phyloP scores from a whole-genome alignment of 345 rosid genomes.

The Erodium maritimum region DNA sequence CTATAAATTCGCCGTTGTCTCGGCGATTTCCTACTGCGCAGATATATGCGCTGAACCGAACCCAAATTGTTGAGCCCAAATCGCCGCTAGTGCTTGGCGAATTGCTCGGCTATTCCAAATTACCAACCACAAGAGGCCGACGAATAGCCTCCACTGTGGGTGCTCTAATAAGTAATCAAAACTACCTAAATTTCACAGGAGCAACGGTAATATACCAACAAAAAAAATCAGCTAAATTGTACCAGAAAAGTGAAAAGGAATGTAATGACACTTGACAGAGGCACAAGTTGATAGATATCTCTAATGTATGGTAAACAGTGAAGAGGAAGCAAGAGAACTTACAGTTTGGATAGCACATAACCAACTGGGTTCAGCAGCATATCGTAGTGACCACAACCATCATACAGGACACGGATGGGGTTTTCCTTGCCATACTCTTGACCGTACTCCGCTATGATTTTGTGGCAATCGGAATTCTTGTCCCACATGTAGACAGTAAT shows the following conservation, averaged over 20 bases:
- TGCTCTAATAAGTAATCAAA: not conserved
- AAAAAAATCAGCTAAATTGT: not conserved
- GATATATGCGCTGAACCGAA: too few species aligned
- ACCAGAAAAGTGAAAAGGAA: not conserved
- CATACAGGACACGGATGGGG: constrained; percentile 46
- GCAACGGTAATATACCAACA: not conserved
- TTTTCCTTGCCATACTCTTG: constrained; percentile 42
- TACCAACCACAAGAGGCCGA: too few species aligned
- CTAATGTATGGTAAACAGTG: not conserved
- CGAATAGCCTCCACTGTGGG: too few species aligned
- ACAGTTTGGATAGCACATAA: constrained; percentile 22
- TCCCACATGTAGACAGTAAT: constrained; percentile 48
- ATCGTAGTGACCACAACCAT: constrained; percentile 57
- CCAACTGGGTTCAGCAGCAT: constrained; percentile 20
- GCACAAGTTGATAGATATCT: not conserved
- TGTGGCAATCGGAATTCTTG: constrained; percentile 22
- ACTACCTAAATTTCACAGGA: not conserved
- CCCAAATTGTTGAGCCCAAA: too few species aligned
- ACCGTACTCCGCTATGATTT: constrained; percentile 52
- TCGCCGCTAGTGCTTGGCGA: too few species aligned
- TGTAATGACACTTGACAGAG: not conserved
- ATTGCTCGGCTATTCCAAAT: too few species aligned
- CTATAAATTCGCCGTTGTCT: too few species aligned
- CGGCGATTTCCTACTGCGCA: too few species aligned
- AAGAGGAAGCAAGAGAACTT: constrained; percentile 16